A percentile compares a stretch with the other conserved stretches of the same genome.
phyloP scores from a whole-genome alignment of 1,139 yeast species.

The Geotrichum australiense region DNA sequence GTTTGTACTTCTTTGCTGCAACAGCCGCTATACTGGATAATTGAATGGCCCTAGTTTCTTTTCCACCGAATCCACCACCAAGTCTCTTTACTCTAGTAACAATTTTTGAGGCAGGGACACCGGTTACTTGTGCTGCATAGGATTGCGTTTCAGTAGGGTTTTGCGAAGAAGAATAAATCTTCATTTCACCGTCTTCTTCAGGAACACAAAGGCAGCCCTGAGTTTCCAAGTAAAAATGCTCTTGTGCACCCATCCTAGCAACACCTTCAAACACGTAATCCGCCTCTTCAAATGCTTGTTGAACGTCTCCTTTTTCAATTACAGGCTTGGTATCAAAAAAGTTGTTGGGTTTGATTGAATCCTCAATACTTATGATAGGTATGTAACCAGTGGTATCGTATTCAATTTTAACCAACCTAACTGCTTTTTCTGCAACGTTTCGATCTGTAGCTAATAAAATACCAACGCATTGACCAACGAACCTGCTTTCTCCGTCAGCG shows the following conservation, averaged over 20 bases:
- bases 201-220: constrained; percentile 40
- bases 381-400: constrained; percentile 36
- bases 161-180: constrained; percentile 39
- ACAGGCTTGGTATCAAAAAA: constrained; percentile 34
- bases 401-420: constrained; percentile 39
- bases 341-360: constrained; percentile 37
- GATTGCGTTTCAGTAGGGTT: constrained; percentile 41
- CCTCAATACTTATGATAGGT: constrained; percentile 38
- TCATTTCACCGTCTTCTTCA: constrained; percentile 41
- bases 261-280: constrained; percentile 36
- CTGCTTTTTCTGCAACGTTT: constrained; percentile 39
- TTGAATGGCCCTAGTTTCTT: constrained; percentile 42
- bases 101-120: constrained; percentile 37
- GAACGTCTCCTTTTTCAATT: constrained; percentile 38
- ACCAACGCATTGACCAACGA: constrained; percentile 41
- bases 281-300: constrained; percentile 34
- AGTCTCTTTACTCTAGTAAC: constrained; percentile 42
- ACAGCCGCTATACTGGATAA: constrained; percentile 45
- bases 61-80: constrained; percentile 65
- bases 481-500: constrained; percentile 38
- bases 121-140: constrained; percentile 38
- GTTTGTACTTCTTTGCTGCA: constrained; percentile 44
- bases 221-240: constrained; percentile 43
- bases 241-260: constrained; percentile 41
- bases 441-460: constrained; percentile 38